Base-by-base conservation (phyloP, 2,329 filamentous ascomycete genomes). In the Ceratocystis diversiconidia region DNA sequence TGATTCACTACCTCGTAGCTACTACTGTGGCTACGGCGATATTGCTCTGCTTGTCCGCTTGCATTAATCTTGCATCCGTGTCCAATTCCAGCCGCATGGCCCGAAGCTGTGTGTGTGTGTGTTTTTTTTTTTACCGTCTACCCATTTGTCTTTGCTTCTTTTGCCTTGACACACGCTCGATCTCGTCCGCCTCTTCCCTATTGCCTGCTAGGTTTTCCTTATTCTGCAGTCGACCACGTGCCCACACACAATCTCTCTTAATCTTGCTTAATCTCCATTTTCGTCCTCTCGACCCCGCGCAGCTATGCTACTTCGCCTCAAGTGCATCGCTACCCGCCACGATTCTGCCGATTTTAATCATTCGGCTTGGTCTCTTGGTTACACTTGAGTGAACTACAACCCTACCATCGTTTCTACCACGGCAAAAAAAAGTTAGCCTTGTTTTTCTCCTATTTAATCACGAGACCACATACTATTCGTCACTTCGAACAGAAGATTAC, bases 251-350 rank as follows among this genome's bases (percentile, higher is more conserved):
- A 41, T 41, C 10, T 32, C 44, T 59, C 63, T 46, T 48, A 32
- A 50, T 50, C 17, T 43, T 28, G 32, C 62, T 57, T 25, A 32
- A 48, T 30, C 22, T 46, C 43, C 25, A 6, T 63, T 46, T 50
- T 32, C 61, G 43, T 32, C 61, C 61, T 63, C 43, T 19, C 61
- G 28, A 50, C 61, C 55, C 55, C 55, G 55, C 48, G 28, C 62
- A 32, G 48, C 48, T 52, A 15, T 41, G 22, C 17, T 61, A 36
- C 3, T 19, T 12, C 55, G 32, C n/a, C 46, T 25, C 10, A 30
- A 25, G 30, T 61, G 22, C 59, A n/a, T 46, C 15, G 57, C 43
- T 41, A 22, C 57, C 55, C 28, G 28, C 28, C 55, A 59, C 55
- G 15, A 59, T 59, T 32, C 55, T 32, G 55, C 15, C 28, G 28